Conservation (phyloP, 2,329 filamentous ascomycete species). For the Colletotrichum abscissum region DNA sequence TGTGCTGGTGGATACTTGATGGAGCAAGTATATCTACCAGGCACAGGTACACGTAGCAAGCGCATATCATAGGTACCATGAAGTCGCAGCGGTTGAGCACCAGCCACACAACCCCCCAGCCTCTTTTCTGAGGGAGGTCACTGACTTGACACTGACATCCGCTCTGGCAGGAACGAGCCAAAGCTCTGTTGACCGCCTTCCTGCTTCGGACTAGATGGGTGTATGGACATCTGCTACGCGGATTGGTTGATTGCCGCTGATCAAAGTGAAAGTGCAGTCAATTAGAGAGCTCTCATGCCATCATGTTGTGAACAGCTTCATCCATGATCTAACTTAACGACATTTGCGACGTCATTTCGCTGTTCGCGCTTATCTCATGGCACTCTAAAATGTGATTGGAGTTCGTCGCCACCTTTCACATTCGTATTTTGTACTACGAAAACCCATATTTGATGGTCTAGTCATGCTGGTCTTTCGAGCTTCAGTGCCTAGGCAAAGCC, state of each 20-base stretch:
- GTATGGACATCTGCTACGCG: background rate
- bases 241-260: background rate
- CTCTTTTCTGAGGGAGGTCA: constrained; percentile 14
- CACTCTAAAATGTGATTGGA: constrained; percentile 19
- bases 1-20: constrained; percentile 17
- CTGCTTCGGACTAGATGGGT: background rate
- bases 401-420: background rate
- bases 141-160: background rate
- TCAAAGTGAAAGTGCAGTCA: background rate
- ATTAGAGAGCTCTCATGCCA: constrained; percentile 4
- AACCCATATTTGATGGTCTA: constrained; percentile 3
- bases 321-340: background rate
- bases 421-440: background rate
- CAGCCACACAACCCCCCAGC: constrained; percentile 17
- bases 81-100: background rate
- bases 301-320: background rate
- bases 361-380: background rate
- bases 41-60: background rate
- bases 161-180: constrained; percentile 3
- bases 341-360: background rate
- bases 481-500: constrained; percentile 15
- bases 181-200: constrained; percentile 30
- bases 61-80: background rate
- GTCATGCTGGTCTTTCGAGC: constrained; percentile 27
- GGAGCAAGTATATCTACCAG: constrained; percentile 7